A percentile compares a stretch with the other conserved stretches of the same genome.
Evolutionary conservation across 306 rosid species (phyloP).

Genomic region (Fagus sylvatica): DNA sequence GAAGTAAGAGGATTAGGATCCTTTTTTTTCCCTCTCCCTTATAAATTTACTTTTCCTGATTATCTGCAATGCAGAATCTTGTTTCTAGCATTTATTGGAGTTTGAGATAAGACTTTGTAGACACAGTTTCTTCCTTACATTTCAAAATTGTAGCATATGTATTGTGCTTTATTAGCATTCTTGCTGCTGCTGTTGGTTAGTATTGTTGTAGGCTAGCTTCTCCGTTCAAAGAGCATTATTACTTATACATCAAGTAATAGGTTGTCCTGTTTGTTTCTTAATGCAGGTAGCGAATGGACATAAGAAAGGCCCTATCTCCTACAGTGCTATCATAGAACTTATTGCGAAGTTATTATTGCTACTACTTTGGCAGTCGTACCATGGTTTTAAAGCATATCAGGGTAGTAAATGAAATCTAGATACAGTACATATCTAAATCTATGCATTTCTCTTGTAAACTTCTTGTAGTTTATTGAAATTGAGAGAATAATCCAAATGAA

Average conservation of each 20-base stretch:
- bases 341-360: background rate
- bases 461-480: background rate
- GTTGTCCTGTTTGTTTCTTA: background rate
- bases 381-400: background rate
- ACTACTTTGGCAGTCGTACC: background rate
- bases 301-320: conserved; percentile 49
- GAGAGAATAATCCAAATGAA: too few relatives aligned
- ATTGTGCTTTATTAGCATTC: background rate
- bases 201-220: background rate
- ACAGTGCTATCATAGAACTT: background rate
- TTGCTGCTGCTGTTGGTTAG: background rate
- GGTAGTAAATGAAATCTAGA: background rate
- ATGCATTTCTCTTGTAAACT: background rate
- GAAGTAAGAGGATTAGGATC: conserved; percentile 36
- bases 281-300: conserved; percentile 50
- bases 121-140: background rate
- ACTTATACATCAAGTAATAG: background rate
- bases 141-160: background rate
- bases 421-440: background rate
- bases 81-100: background rate
- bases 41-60: background rate
- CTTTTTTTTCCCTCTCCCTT: background rate
- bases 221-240: background rate
- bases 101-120: background rate
- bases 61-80: background rate